These are phyloP conservation scores for Pezicula radicicola DNA, from an alignment of 2,329 filamentous ascomycete genomes.

Conservation along the genomic window DNA sequence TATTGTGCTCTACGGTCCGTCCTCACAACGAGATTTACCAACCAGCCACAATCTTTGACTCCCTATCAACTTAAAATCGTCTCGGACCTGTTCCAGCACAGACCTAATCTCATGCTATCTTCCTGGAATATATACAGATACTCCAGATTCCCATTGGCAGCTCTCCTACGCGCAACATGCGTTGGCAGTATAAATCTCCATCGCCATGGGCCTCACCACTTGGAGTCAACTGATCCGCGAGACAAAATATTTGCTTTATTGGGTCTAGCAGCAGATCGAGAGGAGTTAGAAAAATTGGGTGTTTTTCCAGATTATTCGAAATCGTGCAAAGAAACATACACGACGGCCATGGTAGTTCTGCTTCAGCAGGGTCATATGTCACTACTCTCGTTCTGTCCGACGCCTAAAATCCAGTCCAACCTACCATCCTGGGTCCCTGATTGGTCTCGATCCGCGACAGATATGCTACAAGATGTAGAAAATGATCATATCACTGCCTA, in stretches of 20 bases:
- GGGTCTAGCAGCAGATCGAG: slow-evolving; percentile 8
- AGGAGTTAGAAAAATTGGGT: slow-evolving; percentile 4
- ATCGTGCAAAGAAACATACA: slow-evolving; percentile 8
- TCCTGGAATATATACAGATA: slow-evolving; percentile 9
- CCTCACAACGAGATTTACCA: slow-evolving; percentile 2
- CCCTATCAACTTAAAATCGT: slow-evolving; percentile 5
- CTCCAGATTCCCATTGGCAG: slow-evolving; percentile 3
- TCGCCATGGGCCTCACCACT: background rate
- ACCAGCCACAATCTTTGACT: slow-evolving; percentile 4
- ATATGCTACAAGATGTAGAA: slow-evolving; percentile 4
- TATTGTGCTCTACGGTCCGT: slow-evolving; percentile 7
- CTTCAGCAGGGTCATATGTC: slow-evolving; percentile 8
- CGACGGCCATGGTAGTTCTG: background rate
- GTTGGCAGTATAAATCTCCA: slow-evolving; percentile 1
- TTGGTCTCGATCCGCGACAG: slow-evolving; percentile 5
- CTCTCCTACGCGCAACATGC: slow-evolving; percentile 7
- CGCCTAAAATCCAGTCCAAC: slow-evolving; percentile 1
- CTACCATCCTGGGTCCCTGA: slow-evolving; percentile 7
- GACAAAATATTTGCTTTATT: slow-evolving; percentile 13
- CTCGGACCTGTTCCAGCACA: background rate
- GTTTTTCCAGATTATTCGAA: slow-evolving; percentile 8
- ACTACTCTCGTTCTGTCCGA: slow-evolving; percentile 3
- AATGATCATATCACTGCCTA: slow-evolving; percentile 7
- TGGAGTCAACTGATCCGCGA: slow-evolving; percentile 10
- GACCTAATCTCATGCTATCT: slow-evolving; percentile 3